Conservation (phyloP, 495 filamentous ascomycete species). For the Aspergillus baeticus region DNA sequence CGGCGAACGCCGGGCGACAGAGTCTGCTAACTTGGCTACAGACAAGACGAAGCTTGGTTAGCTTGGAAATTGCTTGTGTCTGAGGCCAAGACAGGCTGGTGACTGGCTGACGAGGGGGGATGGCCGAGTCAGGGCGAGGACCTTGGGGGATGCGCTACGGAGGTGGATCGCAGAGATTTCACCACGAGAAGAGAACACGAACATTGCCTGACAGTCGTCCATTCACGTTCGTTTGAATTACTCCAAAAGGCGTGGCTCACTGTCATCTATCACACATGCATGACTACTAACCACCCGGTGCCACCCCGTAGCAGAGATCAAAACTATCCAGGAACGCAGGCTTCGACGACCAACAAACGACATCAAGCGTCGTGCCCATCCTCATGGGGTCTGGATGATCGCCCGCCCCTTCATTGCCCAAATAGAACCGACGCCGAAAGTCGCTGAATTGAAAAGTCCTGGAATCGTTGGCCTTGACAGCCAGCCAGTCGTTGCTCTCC, state of each 20-base stretch:
- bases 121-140: neutral
- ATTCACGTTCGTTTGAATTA: neutral
- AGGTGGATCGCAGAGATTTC: too few species aligned
- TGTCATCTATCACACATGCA: neutral
- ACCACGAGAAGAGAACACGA: neutral
- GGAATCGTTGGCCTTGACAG: neutral
- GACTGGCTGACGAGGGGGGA: neutral
- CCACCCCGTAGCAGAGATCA: constrained; percentile 2
- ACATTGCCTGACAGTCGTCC: too few species aligned
- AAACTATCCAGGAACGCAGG: constrained; percentile 2
- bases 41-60: neutral
- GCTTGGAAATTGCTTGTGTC: neutral
- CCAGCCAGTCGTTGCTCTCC: neutral
- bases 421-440: neutral
- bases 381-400: neutral
- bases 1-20: neutral
- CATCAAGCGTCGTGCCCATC: neutral
- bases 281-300: neutral
- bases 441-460: neutral
- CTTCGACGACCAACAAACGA: neutral
- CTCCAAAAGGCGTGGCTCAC: too few species aligned
- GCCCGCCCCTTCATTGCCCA: neutral
- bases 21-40: neutral
- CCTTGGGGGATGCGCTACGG: neutral
- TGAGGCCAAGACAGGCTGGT: neutral